A percentile compares a stretch with the other conserved stretches of the same genome.
Conservation (phyloP, 73 alveolate species). For the Uronychia setigera region DNA sequence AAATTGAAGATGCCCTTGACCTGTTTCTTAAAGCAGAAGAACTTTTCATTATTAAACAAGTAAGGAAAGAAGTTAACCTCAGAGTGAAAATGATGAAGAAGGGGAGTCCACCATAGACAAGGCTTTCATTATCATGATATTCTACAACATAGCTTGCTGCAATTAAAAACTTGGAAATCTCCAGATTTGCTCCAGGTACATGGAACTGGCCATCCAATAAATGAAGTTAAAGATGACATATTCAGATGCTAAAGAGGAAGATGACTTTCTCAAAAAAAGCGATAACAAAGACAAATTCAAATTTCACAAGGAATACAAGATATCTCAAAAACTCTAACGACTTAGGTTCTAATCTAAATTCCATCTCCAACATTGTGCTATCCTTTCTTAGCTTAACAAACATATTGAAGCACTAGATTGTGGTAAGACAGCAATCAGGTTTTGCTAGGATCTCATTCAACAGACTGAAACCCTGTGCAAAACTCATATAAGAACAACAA, state of each 20-base stretch:
- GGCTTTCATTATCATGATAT: conserved; percentile 12
- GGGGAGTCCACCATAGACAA: no score
- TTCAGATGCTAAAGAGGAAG: no score
- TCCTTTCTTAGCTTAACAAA: conserved; percentile 2
- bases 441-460: conserved; percentile 1
- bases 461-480: conserved; percentile 7
- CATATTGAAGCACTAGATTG: conserved; percentile 13
- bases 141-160: conserved; percentile 26
- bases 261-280: no score
- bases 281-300: no score
- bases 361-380: conserved; percentile 36
- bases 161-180: conserved; percentile 21
- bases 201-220: conserved; percentile 16
- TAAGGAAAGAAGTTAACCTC: no score
- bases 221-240: conserved; percentile 2
- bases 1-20: no score
- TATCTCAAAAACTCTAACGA: not conserved
- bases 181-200: conserved; percentile 11
- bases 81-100: no score
- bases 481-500: not conserved
- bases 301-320: not conserved
- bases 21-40: no score
- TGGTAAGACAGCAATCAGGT: conserved; percentile 12
- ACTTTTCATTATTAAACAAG: no score
- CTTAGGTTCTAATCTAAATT: conserved; percentile 9